A percentile compares a stretch with the other conserved stretches of the same genome.
Evolutionary conservation across 2,329 filamentous ascomycete species (phyloP).

Genomic region (Apiospora saccharicola): DNA sequence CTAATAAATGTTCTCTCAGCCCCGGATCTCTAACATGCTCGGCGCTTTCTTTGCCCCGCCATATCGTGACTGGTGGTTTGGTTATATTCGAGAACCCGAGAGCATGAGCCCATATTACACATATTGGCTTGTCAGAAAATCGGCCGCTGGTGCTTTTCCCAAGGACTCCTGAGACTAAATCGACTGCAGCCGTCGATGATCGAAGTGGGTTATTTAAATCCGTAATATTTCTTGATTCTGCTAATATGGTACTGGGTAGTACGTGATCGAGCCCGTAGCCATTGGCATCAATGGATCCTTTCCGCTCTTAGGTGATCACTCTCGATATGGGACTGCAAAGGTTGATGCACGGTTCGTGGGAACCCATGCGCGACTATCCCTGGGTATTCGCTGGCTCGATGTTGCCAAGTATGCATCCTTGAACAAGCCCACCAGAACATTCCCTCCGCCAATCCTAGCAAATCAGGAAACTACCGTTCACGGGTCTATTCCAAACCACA

Average conservation of each 20-base stretch:
- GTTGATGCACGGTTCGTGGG: conserved; percentile 42
- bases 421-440: conserved; percentile 7
- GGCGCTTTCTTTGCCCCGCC: conserved; percentile 40
- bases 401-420: conserved; percentile 30
- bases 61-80: conserved; percentile 45
- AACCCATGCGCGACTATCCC: conserved; percentile 38
- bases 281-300: conserved; percentile 32
- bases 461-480: background rate
- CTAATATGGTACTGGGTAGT: background rate
- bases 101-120: background rate
- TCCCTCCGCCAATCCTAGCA: background rate
- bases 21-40: conserved; percentile 34
- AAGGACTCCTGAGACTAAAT: conserved; percentile 36
- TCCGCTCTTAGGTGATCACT: conserved; percentile 43
- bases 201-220: conserved; percentile 36
- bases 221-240: background rate
- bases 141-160: conserved; percentile 28
- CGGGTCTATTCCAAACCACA: background rate
- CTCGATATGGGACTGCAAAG: conserved; percentile 35
- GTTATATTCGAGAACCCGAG: conserved; percentile 32
- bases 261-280: background rate
- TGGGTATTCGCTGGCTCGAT: conserved; percentile 38
- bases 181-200: conserved; percentile 38
- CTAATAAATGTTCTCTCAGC: conserved; percentile 26
- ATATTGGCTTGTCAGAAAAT: background rate